Evolutionary conservation across 495 filamentous ascomycete species (phyloP).

Genomic region (Aspergillus sparsus): DNA sequence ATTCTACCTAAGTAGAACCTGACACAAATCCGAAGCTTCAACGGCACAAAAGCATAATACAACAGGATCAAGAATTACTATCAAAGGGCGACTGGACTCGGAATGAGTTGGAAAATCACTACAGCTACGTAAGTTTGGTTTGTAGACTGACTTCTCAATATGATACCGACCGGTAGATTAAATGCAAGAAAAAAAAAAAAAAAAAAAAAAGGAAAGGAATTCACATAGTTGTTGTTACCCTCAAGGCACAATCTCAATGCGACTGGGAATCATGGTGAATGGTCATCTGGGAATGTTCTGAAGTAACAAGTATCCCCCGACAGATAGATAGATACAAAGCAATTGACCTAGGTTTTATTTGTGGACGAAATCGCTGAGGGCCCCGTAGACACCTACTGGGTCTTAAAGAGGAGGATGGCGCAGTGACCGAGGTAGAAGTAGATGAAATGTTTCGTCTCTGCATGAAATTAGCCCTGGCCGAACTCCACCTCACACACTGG

Average conservation of each 20-base stretch:
- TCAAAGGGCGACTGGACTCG: too few species aligned
- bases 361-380: background rate
- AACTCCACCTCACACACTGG: background rate
- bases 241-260: slow-evolving; percentile 14
- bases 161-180: slow-evolving; percentile 15
- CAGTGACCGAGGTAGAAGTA: slow-evolving; percentile 99
- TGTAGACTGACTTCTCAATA: slow-evolving; percentile 11
- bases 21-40: too few species aligned
- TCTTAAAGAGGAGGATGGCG: slow-evolving; percentile 99
- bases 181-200: slow-evolving; percentile 2
- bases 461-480: slow-evolving; percentile 14
- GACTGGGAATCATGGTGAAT: slow-evolving; percentile 14
- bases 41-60: too few species aligned
- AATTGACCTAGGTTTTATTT: background rate
- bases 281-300: slow-evolving; percentile 2
- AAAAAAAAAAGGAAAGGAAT: slow-evolving; percentile 3
- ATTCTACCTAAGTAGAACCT: too few species aligned
- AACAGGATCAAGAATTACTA: too few species aligned
- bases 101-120: background rate
- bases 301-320: slow-evolving; percentile 12
- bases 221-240: background rate
- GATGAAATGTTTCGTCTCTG: slow-evolving; percentile 99
- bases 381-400: slow-evolving; percentile 61
- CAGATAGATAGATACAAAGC: slow-evolving; percentile 7
- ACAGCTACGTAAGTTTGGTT: background rate